Evolutionary conservation across 2,329 filamentous ascomycete genomes (phyloP), one percentile per base, ranked within the genome.

Genomic region (Colletotrichum tropicicola): DNA sequence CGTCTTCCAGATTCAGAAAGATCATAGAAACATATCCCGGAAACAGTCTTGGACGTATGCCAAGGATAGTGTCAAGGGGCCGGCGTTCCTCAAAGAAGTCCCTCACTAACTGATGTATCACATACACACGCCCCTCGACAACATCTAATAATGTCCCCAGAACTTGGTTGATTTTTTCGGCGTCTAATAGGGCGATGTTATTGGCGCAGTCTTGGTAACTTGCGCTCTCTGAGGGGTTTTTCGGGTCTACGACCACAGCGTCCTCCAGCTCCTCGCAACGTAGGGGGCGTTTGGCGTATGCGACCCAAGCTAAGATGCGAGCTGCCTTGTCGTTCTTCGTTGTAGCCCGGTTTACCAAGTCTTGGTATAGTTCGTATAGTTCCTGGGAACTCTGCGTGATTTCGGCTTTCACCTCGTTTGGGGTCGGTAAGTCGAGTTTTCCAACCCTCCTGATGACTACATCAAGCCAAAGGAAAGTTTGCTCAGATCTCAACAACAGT

Each of bases 51-150:
- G 28, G 12, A 30, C 28, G 7, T 7, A 30, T 30, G 28, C 28
- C 21, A 59, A 65, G 43, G 73, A 68, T 30, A 69, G 68, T 6
- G 43, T 60, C 51, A 41, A 63, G 19, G 56, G 23, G 25, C 47
- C 63, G 21, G 12, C 10, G 47, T 63, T 51, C 35, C 64, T 37
- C 17, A 35, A 78, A 74, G 56, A 74, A 77, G 44, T 78, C 75
- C 35, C 74, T 73, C 43, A 75, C 73, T 3, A 75, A 72, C 53
- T 77, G 72, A 28, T 78, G 75, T 35, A 77, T 77, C 52, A 78
- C 75, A 43, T 77, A 75, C 2, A 75, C 70, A 32, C 70, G 7
- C 12, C 28, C 28, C 37, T 23, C 9, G 2, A 59, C 32, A 37
- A 69, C 23, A 37, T 76, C 74, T 10, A 59, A 30, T 74, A 73